Conservation (phyloP, 768 basidiomycete genomes). For the Candolleomyces efflorescens region DNA sequence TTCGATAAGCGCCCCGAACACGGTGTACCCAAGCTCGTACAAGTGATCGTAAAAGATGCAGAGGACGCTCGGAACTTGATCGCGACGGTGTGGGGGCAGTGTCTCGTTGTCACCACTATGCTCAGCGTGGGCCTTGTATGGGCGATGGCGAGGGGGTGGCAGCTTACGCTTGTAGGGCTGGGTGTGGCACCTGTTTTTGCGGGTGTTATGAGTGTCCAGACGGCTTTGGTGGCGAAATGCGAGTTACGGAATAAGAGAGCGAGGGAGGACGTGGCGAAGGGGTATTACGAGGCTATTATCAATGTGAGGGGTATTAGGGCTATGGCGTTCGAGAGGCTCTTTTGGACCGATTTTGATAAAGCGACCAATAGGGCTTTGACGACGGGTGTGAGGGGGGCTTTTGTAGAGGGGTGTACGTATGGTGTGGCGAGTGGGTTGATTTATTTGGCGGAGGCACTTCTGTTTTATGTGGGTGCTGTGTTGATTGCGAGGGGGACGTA, state of each 20-base stretch:
- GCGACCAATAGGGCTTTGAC: conserved; percentile 56
- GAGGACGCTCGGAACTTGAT: conserved; percentile 84
- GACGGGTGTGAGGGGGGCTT: conserved; percentile 76
- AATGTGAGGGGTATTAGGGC: conserved; percentile 85
- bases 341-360: conserved; percentile 62
- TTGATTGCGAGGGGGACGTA: conserved; percentile 79
- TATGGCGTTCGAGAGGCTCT: conserved; percentile 78
- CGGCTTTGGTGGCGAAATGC: conserved; percentile 61
- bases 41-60: conserved; percentile 80
- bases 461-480: conserved; percentile 90
- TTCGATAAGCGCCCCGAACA: conserved; percentile 67
- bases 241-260: conserved; percentile 81
- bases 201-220: conserved; percentile 68
- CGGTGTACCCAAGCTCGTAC: conserved; percentile 56
- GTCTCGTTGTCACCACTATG: conserved; percentile 75
- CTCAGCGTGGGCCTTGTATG: conserved; percentile 79
- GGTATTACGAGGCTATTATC: conserved; percentile 82
- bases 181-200: conserved; percentile 85
- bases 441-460: conserved; percentile 83
- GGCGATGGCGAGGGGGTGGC: conserved; percentile 88
- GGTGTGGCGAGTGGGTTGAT: conserved; percentile 81
- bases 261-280: conserved; percentile 79
- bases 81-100: conserved; percentile 66
- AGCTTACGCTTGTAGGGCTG: conserved; percentile 86
- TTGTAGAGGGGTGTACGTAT: conserved; percentile 80